These are phyloP conservation scores for Wickerhamomyces hampshirensis DNA, from an alignment of 805 yeast genomes.

Conservation along the genomic window DNA sequence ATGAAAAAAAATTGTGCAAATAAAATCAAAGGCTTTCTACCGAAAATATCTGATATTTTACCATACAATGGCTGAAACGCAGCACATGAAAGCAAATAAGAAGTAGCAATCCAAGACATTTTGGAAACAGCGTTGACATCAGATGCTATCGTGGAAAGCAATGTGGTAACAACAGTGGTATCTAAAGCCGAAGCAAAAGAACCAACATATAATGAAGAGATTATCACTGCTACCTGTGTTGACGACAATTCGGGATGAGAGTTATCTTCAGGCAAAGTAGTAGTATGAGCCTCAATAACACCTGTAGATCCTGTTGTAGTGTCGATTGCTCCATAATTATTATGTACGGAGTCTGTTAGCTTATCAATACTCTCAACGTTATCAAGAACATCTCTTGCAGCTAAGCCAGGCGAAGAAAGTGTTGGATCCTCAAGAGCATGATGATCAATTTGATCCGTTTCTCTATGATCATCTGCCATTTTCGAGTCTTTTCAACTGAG, in stretches of 20 bases:
- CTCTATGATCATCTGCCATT: too few species aligned
- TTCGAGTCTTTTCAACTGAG: not conserved
- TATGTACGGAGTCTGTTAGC: conserved; percentile 6
- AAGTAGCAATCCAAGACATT: conserved; percentile 65
- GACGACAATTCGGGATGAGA: conserved; percentile 1
- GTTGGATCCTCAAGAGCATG: conserved; percentile 18
- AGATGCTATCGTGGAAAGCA: conserved; percentile 58
- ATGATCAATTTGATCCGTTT: not conserved
- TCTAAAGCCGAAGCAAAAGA: conserved; percentile 58
- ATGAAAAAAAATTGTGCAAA: conserved; percentile 35
- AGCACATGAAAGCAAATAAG: conserved; percentile 57
- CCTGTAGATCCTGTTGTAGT: conserved; percentile 1
- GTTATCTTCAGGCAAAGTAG: conserved; percentile 2
- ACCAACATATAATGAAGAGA: conserved; percentile 35
- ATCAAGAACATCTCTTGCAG: conserved; percentile 14
- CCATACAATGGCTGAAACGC: conserved; percentile 67
- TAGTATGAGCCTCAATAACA: conserved; percentile 7
- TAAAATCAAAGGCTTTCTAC: conserved; percentile 43
- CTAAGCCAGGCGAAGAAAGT: conserved; percentile 13
- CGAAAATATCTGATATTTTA: conserved; percentile 60
- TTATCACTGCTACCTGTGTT: too few species aligned
- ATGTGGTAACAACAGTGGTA: conserved; percentile 59
- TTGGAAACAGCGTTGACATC: conserved; percentile 57
- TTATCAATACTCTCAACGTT: conserved; percentile 6
- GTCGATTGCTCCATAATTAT: conserved; percentile 13